A percentile compares a stretch with the other conserved stretches of the same genome.
Evolutionary conservation across 1,284 basidiomycete genomes (phyloP).

Genomic region (Sporisorium scitamineum): DNA sequence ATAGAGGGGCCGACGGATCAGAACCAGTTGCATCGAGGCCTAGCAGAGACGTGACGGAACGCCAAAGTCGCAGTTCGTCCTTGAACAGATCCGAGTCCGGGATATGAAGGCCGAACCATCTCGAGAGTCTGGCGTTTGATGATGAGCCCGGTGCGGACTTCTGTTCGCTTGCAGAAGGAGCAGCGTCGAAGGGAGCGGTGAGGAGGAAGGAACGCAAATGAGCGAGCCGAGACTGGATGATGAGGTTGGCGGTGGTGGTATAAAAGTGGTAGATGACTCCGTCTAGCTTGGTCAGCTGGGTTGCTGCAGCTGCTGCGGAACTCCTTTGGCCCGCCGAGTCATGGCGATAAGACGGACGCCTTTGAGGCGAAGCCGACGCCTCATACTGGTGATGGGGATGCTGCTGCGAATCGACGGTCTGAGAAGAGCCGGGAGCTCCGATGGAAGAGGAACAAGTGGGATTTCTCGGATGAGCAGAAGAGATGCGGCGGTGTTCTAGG

Average conservation of each 20-base stretch:
- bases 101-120: constrained; percentile 70
- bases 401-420: constrained; percentile 15
- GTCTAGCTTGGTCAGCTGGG: constrained; percentile 48
- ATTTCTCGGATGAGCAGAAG: constrained; percentile 17
- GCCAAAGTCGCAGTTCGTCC: constrained; percentile 68
- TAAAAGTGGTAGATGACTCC: constrained; percentile 68
- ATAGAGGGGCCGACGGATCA: background rate
- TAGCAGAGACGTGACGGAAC: constrained; percentile 46
- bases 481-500: constrained; percentile 16
- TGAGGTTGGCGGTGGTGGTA: constrained; percentile 67
- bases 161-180: constrained; percentile 1
- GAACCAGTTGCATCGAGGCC: constrained; percentile 11
- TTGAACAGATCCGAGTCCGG: constrained; percentile 67
- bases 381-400: constrained; percentile 22
- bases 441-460: constrained; percentile 28
- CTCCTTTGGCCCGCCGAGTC: constrained; percentile 3
- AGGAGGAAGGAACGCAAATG: constrained; percentile 42
- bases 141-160: constrained; percentile 6
- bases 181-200: constrained; percentile 14
- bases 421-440: constrained; percentile 18
- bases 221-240: constrained; percentile 64
- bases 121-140: constrained; percentile 27
- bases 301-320: constrained; percentile 4
- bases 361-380: constrained; percentile 16
- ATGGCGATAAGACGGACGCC: constrained; percentile 16